Conservation (phyloP, 495 filamentous ascomycete genomes). For the Talaromyces nanjingensis region DNA sequence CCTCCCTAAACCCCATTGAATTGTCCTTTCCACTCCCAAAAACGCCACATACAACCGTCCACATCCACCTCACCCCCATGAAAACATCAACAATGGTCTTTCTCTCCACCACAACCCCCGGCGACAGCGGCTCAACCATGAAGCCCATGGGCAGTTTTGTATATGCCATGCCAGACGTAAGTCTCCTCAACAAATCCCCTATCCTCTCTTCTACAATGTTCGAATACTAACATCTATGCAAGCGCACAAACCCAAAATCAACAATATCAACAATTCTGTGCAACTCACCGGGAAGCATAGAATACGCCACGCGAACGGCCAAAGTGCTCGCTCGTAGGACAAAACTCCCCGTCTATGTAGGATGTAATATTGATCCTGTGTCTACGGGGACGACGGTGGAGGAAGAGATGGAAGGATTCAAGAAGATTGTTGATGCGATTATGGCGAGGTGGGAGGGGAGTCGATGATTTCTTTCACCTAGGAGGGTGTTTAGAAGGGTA, state of each 20-base stretch:
- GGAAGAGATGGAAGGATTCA: conserved; percentile 89
- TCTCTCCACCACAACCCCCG: conserved; percentile 62
- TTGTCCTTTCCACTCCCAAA: conserved; percentile 73
- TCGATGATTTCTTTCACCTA: background rate
- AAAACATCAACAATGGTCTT: conserved; percentile 64
- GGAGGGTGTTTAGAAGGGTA: background rate
- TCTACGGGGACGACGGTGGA: conserved; percentile 71
- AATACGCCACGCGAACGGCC: conserved; percentile 79
- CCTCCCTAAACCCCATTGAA: conserved; percentile 45
- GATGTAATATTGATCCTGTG: conserved; percentile 55
- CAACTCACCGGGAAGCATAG: conserved; percentile 63
- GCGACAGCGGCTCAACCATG: conserved; percentile 33
- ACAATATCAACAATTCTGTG: conserved; percentile 72
- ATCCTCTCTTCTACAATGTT: background rate
- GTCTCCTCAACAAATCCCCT: conserved; percentile 9
- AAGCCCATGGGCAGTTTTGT: conserved; percentile 66
- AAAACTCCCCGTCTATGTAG: conserved; percentile 71
- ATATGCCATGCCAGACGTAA: conserved; percentile 84
- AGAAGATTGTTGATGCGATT: conserved; percentile 61
- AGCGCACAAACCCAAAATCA: conserved; percentile 32
- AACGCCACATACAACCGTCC: conserved; percentile 68
- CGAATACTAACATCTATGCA: conserved; percentile 8
- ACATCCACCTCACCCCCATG: conserved; percentile 67
- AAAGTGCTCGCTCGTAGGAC: conserved; percentile 71
- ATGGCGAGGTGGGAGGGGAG: conserved; percentile 43